A percentile compares a stretch with the other conserved stretches of the same genome.
Evolutionary conservation across 2,329 filamentous ascomycete genomes (phyloP).

Genomic region (Sporothrix phasma): DNA sequence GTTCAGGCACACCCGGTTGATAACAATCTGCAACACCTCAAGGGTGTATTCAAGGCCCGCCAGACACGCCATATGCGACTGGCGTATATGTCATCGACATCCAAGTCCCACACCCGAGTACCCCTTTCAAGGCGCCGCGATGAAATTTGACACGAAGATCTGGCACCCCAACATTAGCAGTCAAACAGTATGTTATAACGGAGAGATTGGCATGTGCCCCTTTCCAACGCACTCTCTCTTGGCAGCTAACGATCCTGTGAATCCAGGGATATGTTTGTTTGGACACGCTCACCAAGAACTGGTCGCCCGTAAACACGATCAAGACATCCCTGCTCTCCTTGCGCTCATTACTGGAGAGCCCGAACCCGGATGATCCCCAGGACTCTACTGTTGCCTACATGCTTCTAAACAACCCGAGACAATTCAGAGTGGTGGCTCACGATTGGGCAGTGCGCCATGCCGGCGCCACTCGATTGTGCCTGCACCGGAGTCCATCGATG

Average conservation of each 20-base stretch:
- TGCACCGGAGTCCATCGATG: constrained; percentile 30
- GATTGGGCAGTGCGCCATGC: constrained; percentile 86
- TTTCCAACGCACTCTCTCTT: neutral
- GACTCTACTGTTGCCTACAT: constrained; percentile 91
- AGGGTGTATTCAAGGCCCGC: constrained; percentile 76
- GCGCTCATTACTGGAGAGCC: constrained; percentile 83
- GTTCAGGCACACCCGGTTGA: constrained; percentile 59
- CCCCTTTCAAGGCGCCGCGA: constrained; percentile 86
- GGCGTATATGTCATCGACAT: constrained; percentile 78
- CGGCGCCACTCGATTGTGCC: constrained; percentile 51
- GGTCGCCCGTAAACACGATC: constrained; percentile 94
- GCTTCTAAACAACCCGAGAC: constrained; percentile 67
- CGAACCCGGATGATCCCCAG: constrained; percentile 93
- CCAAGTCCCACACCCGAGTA: constrained; percentile 77
- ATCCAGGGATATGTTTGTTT: constrained; percentile 98
- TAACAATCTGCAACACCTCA: constrained; percentile 67
- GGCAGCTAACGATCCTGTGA: no score
- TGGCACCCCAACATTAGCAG: constrained; percentile 44
- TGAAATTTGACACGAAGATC: constrained; percentile 86
- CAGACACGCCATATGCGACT: constrained; percentile 87
- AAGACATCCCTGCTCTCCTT: constrained; percentile 90
- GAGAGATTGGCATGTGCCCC: neutral
- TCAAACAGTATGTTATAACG: constrained; percentile 62
- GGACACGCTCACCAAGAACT: constrained; percentile 78
- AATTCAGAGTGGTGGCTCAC: constrained; percentile 71